These are phyloP conservation scores for Volvox carteri DNA, from an alignment of 163 green algal genomes.

Conservation along the genomic window DNA sequence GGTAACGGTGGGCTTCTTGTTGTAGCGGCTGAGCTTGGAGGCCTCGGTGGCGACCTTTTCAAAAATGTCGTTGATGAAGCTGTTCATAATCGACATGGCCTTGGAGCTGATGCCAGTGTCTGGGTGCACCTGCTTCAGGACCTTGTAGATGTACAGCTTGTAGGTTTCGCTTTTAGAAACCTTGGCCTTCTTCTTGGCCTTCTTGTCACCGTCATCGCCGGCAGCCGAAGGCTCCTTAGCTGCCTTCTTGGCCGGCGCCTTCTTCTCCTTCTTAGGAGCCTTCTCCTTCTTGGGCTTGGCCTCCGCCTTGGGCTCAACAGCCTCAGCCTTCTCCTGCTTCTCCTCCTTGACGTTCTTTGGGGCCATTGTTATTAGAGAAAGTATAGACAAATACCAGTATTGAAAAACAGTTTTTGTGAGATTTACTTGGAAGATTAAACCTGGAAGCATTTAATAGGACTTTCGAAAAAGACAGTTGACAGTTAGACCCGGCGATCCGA, in stretches of 20 bases:
- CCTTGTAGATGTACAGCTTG: too few species aligned
- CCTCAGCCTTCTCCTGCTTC: background rate
- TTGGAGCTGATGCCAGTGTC: background rate
- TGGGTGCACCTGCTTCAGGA: too few species aligned
- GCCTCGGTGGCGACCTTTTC: background rate
- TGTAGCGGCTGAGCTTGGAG: conserved; percentile 22
- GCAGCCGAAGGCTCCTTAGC: background rate
- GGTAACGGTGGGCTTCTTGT: conserved; percentile 93
- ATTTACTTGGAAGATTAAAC: too few species aligned
- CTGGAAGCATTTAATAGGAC: too few species aligned
- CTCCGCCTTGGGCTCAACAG: too few species aligned
- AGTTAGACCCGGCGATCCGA: too few species aligned
- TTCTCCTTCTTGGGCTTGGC: background rate
- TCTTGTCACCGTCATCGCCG: background rate
- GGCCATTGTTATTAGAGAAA: background rate
- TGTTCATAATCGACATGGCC: conserved; percentile 17
- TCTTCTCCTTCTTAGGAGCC: too few species aligned
- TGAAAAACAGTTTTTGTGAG: too few species aligned
- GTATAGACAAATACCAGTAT: background rate
- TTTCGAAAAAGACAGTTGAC: too few species aligned
- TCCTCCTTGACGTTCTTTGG: background rate
- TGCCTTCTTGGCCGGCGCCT: background rate
- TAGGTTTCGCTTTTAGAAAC: too few species aligned
- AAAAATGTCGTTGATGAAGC: background rate
- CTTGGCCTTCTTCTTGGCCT: too few species aligned